Evolutionary conservation across 306 rosid genomes (phyloP).

Genomic region (Cajanus cajan): DNA sequence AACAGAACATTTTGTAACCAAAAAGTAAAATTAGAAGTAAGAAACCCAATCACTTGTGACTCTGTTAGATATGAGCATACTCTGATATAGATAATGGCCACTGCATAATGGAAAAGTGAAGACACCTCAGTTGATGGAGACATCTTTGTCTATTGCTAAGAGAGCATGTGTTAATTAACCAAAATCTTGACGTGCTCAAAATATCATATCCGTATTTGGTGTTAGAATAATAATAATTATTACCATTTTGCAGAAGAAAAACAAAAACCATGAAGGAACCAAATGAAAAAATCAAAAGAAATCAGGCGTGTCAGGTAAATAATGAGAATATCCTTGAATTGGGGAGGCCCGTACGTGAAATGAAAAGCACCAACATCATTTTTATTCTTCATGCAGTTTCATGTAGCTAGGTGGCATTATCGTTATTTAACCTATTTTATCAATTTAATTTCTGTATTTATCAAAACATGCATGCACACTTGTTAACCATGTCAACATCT

Average conservation of each 20-base stretch:
- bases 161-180: slow-evolving; percentile 40
- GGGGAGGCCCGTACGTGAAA: slow-evolving; percentile 65
- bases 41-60: slow-evolving; percentile 28
- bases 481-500: slow-evolving; percentile 38
- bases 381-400: slow-evolving; percentile 68
- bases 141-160: slow-evolving; percentile 51
- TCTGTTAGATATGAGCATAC: slow-evolving; percentile 28
- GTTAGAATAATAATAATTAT: slow-evolving; percentile 44
- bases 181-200: slow-evolving; percentile 52
- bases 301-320: slow-evolving; percentile 75
- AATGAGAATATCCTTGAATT: slow-evolving; percentile 81
- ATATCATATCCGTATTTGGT: slow-evolving; percentile 44
- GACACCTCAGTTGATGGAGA: slow-evolving; percentile 44
- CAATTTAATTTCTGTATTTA: slow-evolving; percentile 31
- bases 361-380: slow-evolving; percentile 56
- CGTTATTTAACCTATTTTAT: slow-evolving; percentile 43
- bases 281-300: slow-evolving; percentile 37
- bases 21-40: slow-evolving; percentile 29
- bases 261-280: slow-evolving; percentile 18
- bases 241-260: slow-evolving; percentile 32
- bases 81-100: slow-evolving; percentile 31
- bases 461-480: slow-evolving; percentile 45
- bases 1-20: slow-evolving; percentile 13
- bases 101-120: slow-evolving; percentile 46
- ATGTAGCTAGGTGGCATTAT: slow-evolving; percentile 62